Evolutionary conservation across 108 stramenopile genomes (phyloP).

Genomic region (Tribonema minus): DNA sequence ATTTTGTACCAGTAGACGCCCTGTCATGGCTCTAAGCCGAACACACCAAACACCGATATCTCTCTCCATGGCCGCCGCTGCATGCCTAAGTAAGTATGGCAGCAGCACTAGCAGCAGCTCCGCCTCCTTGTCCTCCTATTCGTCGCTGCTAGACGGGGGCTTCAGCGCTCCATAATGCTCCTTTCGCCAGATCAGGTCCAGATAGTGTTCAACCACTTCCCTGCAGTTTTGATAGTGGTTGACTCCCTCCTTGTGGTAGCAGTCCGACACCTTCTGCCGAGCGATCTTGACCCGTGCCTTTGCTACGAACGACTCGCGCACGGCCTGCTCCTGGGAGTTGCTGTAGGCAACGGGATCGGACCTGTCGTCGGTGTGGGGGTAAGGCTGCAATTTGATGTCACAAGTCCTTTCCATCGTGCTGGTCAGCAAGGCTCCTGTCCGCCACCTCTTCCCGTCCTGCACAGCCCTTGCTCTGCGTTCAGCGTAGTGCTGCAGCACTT

Average conservation of each 20-base stretch:
- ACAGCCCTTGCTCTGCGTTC: too few species aligned
- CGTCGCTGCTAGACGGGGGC: conserved; percentile 2
- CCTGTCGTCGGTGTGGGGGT: conserved; percentile 21
- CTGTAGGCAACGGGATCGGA: conserved; percentile 27
- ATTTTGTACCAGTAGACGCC: too few species aligned
- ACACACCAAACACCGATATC: too few species aligned
- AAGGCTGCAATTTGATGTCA: conserved; percentile 1
- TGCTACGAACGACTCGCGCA: conserved; percentile 27
- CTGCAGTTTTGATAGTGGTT: conserved; percentile 42
- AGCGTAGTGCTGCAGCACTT: too few species aligned
- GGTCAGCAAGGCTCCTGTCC: too few species aligned
- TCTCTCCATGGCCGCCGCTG: too few species aligned
- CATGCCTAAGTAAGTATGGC: too few species aligned
- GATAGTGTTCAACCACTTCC: conserved; percentile 19
- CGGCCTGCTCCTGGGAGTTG: conserved; percentile 23
- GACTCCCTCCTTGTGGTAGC: conserved; percentile 41
- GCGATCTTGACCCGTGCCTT: conserved; percentile 31
- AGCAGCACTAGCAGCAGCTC: too few species aligned
- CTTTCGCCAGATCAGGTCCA: not conserved
- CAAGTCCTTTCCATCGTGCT: not conserved
- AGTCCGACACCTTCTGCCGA: conserved; percentile 12
- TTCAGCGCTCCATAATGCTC: conserved; percentile 19
- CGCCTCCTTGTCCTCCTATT: conserved; percentile 11
- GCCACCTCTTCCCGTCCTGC: too few species aligned
- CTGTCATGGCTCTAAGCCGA: too few species aligned